These are phyloP conservation scores for Phytophthora pseudosyringae DNA, from an alignment of 352 stramenopile species.

Conservation along the genomic window DNA sequence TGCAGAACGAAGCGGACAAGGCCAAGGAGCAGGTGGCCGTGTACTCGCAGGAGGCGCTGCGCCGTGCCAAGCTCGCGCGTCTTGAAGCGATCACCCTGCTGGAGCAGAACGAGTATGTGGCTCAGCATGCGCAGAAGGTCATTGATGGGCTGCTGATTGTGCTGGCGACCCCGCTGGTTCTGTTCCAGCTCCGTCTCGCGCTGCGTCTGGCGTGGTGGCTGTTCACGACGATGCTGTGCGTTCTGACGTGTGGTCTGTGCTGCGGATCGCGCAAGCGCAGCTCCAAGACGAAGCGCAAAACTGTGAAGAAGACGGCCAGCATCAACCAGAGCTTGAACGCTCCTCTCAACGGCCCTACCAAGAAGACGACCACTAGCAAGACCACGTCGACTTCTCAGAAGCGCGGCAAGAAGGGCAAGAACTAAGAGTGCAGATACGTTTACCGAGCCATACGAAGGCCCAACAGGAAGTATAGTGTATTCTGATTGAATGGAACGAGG, in stretches of 20 bases:
- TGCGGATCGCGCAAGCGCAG: constrained; percentile 55
- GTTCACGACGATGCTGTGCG: constrained; percentile 53
- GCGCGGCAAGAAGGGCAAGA: constrained; percentile 43
- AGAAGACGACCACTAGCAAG: constrained; percentile 30
- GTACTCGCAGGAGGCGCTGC: constrained; percentile 52
- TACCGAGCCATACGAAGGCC: constrained; percentile 6
- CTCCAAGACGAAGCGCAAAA: constrained; percentile 57
- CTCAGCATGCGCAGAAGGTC: constrained; percentile 67
- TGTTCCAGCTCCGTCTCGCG: constrained; percentile 55
- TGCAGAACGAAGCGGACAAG: constrained; percentile 53
- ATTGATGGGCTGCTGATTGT: constrained; percentile 63
- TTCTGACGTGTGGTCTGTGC: constrained; percentile 68
- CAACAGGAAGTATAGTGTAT: constrained; percentile 19
- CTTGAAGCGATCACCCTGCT: constrained; percentile 61
- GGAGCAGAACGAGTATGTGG: constrained; percentile 66
- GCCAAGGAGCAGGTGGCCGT: constrained; percentile 43
- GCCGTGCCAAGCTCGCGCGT: constrained; percentile 52
- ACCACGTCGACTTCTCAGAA: constrained; percentile 30
- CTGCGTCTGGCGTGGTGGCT: constrained; percentile 66
- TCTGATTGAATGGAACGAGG: constrained; percentile 14
- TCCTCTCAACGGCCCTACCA: constrained; percentile 24
- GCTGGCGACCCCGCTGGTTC: constrained; percentile 54
- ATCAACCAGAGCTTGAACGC: constrained; percentile 29
- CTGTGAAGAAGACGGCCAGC: constrained; percentile 34
- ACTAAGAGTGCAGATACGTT: constrained; percentile 21